These are phyloP conservation scores for Nadsonia starkeyi-henricii DNA, from an alignment of 1,139 yeast species.

Conservation along the genomic window DNA sequence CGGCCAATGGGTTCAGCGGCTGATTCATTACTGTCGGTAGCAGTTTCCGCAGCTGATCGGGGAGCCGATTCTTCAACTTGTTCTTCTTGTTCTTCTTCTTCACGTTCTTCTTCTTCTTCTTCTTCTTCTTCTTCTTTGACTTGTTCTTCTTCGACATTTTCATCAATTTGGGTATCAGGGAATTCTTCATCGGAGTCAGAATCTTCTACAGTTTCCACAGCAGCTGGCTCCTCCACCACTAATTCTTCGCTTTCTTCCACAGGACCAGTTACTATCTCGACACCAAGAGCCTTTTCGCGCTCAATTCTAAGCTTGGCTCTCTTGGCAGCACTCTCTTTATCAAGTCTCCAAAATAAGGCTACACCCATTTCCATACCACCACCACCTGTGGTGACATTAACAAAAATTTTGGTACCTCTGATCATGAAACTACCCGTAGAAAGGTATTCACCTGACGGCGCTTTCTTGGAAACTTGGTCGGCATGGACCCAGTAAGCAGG, in stretches of 20 bases:
- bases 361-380: conserved; percentile 63
- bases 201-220: conserved; percentile 13
- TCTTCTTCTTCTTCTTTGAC: not conserved
- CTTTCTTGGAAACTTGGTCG: conserved; percentile 51
- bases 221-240: conserved; percentile 20
- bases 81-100: not conserved
- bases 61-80: conserved; percentile 5
- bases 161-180: conserved; percentile 12
- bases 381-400: conserved; percentile 57
- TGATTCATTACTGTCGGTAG: conserved; percentile 6
- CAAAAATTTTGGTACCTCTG: conserved; percentile 41
- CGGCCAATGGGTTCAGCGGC: not conserved
- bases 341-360: conserved; percentile 64
- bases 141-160: conserved; percentile 5
- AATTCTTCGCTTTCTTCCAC: conserved; percentile 8
- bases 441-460: conserved; percentile 47
- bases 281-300: conserved; percentile 9
- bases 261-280: conserved; percentile 8
- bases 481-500: conserved; percentile 79
- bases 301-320: conserved; percentile 27
- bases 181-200: conserved; percentile 12
- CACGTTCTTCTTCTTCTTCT: not conserved
- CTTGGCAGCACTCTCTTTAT: conserved; percentile 35
- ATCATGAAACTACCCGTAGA: conserved; percentile 51
- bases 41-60: conserved; percentile 8